Evolutionary conservation across 352 stramenopile species (phyloP), one percentile per base, ranked within the genome.

Genomic region (Globisporangium uncinulatum): DNA sequence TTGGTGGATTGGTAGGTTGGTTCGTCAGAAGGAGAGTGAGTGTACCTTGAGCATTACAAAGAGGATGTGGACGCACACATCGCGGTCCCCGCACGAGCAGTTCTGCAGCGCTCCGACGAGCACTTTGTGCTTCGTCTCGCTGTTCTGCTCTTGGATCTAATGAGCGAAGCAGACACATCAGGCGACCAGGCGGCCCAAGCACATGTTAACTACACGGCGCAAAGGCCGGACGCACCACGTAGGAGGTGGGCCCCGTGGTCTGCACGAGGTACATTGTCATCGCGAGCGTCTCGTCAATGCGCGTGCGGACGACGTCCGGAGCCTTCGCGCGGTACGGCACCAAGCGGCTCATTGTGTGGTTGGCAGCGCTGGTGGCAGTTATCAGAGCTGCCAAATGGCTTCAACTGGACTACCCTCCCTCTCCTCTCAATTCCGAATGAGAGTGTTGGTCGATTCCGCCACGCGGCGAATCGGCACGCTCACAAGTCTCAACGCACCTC

Each of bases 41-140:
- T n/a, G 24, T 13, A 39, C 77, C 64, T 94, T 92, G 48, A 94
- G 79, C 79, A 94, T 90, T 21, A 94, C 83, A 53, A 94, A 94
- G 36, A 94, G 67, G 14, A 94, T 76, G 57, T 94, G 84, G 34
- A 88, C 74, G 56, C 84, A 92, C n/a, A 94, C 71, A 24, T 94
- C 84, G 4, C 57, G 51, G 15, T 89, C 82, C 2, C 80, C 79
- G 21, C 84, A 94, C 2, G 78, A 86, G 56, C 83, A 94, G 39
- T 59, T 79, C 60, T 92, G 84, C 34, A 89, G 51, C 14, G 73
- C 60, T 6, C 84, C 84, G 36, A 92, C 83, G 32, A 92, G 63
- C n/a, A 94, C 78, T 20, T 87, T 88, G 59, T 89, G 67, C 50
- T 90, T 92, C 62, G 78, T 79, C 31, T 87, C 71, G 51, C 63